phyloP scores from a whole-genome alignment of 2,329 filamentous ascomycete species.

The Fusarium pininemorale region DNA sequence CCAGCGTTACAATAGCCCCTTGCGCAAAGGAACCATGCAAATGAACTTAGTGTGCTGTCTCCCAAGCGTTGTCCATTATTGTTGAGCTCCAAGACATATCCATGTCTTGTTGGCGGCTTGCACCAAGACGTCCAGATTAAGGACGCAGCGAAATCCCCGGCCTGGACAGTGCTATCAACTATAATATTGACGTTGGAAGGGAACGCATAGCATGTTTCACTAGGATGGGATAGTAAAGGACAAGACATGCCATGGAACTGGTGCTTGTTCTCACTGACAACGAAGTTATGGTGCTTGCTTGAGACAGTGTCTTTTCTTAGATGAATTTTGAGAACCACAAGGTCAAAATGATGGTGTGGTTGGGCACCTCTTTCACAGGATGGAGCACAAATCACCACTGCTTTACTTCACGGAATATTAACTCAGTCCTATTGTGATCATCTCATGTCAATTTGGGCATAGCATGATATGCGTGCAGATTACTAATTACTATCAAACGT shows the following conservation, averaged over 20 bases:
- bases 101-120: background rate
- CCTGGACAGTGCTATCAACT: background rate
- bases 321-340: background rate
- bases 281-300: background rate
- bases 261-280: background rate
- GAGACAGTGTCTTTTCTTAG: background rate
- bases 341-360: no score
- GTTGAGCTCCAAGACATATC: no score
- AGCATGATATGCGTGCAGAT: background rate
- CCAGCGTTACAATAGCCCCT: no score
- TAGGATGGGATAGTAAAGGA: background rate
- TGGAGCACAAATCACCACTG: background rate
- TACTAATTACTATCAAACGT: background rate
- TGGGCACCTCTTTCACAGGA: background rate
- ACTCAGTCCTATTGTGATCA: background rate
- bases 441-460: background rate
- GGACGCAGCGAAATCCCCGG: background rate
- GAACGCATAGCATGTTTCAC: no score
- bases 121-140: rapidly evolving
- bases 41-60: no score
- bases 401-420: background rate
- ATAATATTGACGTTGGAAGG: no score
- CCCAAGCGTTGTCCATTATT: no score
- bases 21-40: no score
- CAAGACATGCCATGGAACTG: no score